A percentile compares a stretch with the other conserved stretches of the same genome.
Evolutionary conservation across 495 filamentous ascomycete species (phyloP).

Genomic region (Apiosordaria backusii): DNA sequence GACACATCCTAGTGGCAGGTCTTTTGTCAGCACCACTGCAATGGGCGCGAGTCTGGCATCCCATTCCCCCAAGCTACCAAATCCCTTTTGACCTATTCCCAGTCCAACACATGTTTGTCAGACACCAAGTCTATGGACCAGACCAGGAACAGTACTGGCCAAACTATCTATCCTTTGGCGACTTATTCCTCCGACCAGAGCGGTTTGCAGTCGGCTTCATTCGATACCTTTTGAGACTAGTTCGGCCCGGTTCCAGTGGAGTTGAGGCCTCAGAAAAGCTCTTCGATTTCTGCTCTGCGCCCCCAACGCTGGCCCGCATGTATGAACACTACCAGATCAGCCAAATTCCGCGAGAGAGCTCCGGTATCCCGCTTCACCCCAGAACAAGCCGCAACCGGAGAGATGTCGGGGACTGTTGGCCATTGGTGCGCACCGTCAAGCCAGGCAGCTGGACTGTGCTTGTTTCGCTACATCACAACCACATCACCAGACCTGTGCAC

Average conservation of each 20-base stretch:
- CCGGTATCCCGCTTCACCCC: not conserved
- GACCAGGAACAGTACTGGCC: not conserved
- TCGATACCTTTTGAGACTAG: not conserved
- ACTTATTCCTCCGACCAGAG: not conserved
- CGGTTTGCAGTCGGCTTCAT: not conserved
- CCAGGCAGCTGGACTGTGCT: not conserved
- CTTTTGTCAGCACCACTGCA: not conserved
- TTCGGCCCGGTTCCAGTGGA: not conserved
- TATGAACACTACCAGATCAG: not conserved
- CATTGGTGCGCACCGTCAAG: not conserved
- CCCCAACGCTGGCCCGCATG: not conserved
- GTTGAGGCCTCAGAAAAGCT: not conserved
- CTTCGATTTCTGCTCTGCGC: not conserved
- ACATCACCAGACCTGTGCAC: not conserved
- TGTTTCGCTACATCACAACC: not conserved
- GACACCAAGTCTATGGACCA: not conserved
- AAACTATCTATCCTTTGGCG: not conserved
- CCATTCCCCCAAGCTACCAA: not conserved
- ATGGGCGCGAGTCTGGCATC: not conserved
- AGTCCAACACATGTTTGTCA: not conserved
- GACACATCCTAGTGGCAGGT: not conserved
- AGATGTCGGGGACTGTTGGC: not conserved
- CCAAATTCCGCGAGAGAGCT: not conserved
- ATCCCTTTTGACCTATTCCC: not conserved
- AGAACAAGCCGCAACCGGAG: not conserved